Conservation (phyloP, 768 basidiomycete species). For the Ramaria sp. region DNA sequence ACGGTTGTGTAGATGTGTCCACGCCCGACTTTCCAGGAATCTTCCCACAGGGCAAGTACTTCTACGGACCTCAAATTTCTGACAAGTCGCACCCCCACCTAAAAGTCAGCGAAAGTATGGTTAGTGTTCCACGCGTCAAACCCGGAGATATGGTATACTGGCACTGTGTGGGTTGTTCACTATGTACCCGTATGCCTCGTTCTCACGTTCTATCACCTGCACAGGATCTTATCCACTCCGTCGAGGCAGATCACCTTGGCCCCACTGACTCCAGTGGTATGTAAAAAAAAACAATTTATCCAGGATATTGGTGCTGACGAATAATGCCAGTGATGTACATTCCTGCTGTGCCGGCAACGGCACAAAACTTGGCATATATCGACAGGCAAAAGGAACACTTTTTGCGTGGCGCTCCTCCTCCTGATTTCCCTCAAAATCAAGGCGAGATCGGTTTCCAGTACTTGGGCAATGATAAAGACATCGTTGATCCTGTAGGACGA, state of each 20-base stretch:
- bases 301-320: too few species aligned
- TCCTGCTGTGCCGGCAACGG: slow-evolving; percentile 57
- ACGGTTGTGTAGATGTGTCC: slow-evolving; percentile 29
- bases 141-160: slow-evolving; percentile 77
- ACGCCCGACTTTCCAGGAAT: slow-evolving; percentile 46
- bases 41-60: slow-evolving; percentile 25
- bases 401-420: slow-evolving; percentile 48
- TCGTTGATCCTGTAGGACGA: slow-evolving; percentile 24
- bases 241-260: slow-evolving; percentile 46
- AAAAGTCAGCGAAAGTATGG: slow-evolving; percentile 52
- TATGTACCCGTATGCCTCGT: not conserved
- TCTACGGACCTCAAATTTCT: slow-evolving; percentile 34
- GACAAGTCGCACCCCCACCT: slow-evolving; percentile 58
- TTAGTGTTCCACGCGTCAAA: slow-evolving; percentile 50
- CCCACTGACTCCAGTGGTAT: slow-evolving; percentile 8
- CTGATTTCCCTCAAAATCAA: slow-evolving; percentile 50
- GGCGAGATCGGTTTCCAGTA: slow-evolving; percentile 30
- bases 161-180: slow-evolving; percentile 39
- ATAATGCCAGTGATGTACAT: slow-evolving; percentile 59
- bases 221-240: slow-evolving; percentile 43
- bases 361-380: slow-evolving; percentile 50
- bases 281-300: not conserved
- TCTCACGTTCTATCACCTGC: not conserved
- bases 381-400: slow-evolving; percentile 53
- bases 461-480: slow-evolving; percentile 30